A percentile compares a stretch with the other conserved stretches of the same genome.
These are phyloP conservation scores for Diaporthe citri DNA, from an alignment of 2,329 filamentous ascomycete genomes.

Conservation along the genomic window DNA sequence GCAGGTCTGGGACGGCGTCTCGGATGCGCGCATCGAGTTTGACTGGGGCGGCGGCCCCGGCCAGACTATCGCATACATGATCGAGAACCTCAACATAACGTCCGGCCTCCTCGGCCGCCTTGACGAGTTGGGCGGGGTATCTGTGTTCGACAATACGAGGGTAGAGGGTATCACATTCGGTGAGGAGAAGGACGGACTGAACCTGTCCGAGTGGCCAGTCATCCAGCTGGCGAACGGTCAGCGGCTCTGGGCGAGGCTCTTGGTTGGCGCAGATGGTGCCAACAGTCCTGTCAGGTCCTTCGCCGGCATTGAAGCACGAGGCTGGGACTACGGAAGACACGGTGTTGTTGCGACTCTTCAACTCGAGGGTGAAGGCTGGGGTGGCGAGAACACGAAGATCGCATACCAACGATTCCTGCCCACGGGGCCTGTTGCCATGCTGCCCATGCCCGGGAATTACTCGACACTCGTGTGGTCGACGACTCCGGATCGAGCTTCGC, in stretches of 20 bases:
- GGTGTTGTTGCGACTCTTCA: conserved; percentile 91
- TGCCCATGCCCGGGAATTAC: conserved; percentile 86
- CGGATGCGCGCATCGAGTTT: conserved; percentile 89
- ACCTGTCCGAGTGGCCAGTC: conserved; percentile 90
- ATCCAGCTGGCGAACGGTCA: conserved; percentile 78
- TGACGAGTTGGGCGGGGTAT: conserved; percentile 75
- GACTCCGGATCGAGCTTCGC: conserved; percentile 81
- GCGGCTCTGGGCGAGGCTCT: conserved; percentile 81
- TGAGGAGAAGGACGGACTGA: conserved; percentile 73
- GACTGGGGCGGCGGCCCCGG: conserved; percentile 72
- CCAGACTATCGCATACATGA: conserved; percentile 92
- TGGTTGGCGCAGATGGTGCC: conserved; percentile 93
- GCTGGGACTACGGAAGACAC: conserved; percentile 94
- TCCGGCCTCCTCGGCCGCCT: conserved; percentile 81
- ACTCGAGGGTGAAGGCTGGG: conserved; percentile 72
- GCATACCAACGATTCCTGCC: conserved; percentile 97
- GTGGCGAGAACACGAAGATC: conserved; percentile 71
- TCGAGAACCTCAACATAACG: conserved; percentile 91
- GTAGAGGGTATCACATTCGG: conserved; percentile 87
- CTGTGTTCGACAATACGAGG: conserved; percentile 80
- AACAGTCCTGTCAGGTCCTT: conserved; percentile 95
- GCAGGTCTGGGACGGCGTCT: conserved; percentile 98
- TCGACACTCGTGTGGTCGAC: conserved; percentile 96
- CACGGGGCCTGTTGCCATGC: conserved; percentile 89
- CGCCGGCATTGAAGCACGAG: conserved; percentile 84